These are phyloP conservation scores for Melanogaster broomeanus DNA, from an alignment of 768 basidiomycete genomes.

Conservation along the genomic window DNA sequence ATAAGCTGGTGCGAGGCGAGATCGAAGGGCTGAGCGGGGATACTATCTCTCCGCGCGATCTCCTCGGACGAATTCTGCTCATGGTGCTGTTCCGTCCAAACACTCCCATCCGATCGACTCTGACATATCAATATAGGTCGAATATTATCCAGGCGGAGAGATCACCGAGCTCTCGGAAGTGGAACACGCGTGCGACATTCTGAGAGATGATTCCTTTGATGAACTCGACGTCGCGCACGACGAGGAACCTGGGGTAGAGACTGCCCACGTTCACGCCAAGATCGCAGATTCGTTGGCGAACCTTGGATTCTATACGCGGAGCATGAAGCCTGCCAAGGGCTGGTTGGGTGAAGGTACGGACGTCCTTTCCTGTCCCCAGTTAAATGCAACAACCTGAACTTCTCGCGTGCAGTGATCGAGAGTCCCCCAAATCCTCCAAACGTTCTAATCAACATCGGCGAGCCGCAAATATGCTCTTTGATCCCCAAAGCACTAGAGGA, in stretches of 20 bases:
- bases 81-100: slow-evolving; percentile 43
- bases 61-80: slow-evolving; percentile 55
- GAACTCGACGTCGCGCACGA: slow-evolving; percentile 6
- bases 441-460: slow-evolving; percentile 63
- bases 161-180: slow-evolving; percentile 1
- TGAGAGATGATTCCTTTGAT: slow-evolving; percentile 5
- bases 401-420: slow-evolving; percentile 7
- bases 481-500: slow-evolving; percentile 35
- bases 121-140: slow-evolving; percentile 40
- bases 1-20: slow-evolving; percentile 46
- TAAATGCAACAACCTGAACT: not conserved
- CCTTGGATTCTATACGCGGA: slow-evolving; percentile 61
- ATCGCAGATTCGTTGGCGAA: slow-evolving; percentile 56
- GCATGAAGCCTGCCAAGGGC: slow-evolving; percentile 56
- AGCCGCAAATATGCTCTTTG: slow-evolving; percentile 45
- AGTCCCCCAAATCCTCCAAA: slow-evolving; percentile 34
- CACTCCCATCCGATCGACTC: not conserved
- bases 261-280: slow-evolving; percentile 13
- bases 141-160: slow-evolving; percentile 46
- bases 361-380: not conserved
- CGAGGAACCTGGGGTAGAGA: slow-evolving; percentile 20
- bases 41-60: slow-evolving; percentile 43
- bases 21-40: slow-evolving; percentile 18
- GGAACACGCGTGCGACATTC: not conserved
- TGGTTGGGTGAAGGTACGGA: slow-evolving; percentile 46